Base-by-base conservation (phyloP, 208 protist species). In the Leishmania arabica region DNA sequence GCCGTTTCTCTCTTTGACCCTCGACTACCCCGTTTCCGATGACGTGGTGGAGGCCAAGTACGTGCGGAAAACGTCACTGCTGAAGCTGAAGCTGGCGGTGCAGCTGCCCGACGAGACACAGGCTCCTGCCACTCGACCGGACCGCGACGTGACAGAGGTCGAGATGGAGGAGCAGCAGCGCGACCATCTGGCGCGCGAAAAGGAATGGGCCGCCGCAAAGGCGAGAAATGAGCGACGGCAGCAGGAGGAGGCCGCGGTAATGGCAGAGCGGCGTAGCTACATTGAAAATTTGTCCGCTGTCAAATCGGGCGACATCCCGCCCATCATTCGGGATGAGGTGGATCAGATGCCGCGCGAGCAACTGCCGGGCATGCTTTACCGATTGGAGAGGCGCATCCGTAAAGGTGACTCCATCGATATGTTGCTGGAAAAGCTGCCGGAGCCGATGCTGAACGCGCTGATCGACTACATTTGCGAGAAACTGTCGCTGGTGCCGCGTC, bases 361-460 rank as follows among this genome's bases (percentile, higher is more conserved):
- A 80, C 90, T 96, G 2, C 80, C 80, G 7, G 65, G 74, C 17
- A 91, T 98, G 90, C 86, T 97, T 34, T 82, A 87, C 11, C 95
- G 95, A 2, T 77, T 98, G 31, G 91, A 96, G 83, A 86, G 83
- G 0, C 84, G 88, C 21, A 79, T 92, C 2, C 81, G 83, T 24
- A 88, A 88, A 75, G 93, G 92, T 11, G 95, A 98, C 81, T 93
- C 92, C 24, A 79, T 98, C 34, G 95, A 98, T 75, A 81, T 72
- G 24, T 86, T 98, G 70, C 84, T 98, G 17, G 92, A 96, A 11
- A 96, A 95, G 70, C 87, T 98, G 70, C 92, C 95, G n/a, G 75
- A 83, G 8, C 73, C 71, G 5, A 89, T 93, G 66, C 77, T 98
- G 62, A 82, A 90, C 31, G 83, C 86, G 37, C 78, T 98, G 7